A percentile compares a stretch with the other conserved stretches of the same genome.
phyloP scores from a whole-genome alignment of 169 alveolate genomes.

The Amoebophrya sp. region DNA sequence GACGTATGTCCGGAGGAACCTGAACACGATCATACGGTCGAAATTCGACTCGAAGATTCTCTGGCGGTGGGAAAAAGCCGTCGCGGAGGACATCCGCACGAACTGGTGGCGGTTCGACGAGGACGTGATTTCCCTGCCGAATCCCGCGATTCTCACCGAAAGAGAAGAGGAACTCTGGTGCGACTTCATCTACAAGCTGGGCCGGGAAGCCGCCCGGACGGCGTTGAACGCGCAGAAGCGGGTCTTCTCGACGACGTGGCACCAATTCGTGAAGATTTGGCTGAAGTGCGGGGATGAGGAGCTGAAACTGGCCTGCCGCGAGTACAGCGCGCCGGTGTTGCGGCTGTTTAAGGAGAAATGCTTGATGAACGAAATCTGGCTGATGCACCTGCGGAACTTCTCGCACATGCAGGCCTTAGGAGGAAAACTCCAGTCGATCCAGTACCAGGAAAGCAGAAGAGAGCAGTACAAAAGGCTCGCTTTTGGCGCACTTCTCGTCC shows the following conservation, averaged over 20 bases:
- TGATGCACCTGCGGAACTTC: neutral
- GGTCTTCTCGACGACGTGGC: neutral
- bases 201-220: neutral
- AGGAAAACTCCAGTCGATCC: too few species aligned
- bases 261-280: too few species aligned
- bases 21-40: too few species aligned
- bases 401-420: too few species aligned
- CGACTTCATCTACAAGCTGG: neutral
- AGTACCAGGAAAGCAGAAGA: too few species aligned
- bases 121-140: neutral
- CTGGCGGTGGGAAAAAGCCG: neutral
- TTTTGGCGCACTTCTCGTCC: too few species aligned
- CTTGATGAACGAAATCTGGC: neutral
- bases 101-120: neutral
- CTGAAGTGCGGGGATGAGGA: neutral
- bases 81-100: neutral
- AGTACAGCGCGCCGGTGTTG: neutral
- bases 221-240: neutral
- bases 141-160: neutral
- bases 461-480: too few species aligned
- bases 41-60: neutral
- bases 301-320: neutral
- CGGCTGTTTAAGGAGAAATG: neutral
- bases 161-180: neutral
- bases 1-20: too few species aligned